Evolutionary conservation across 805 yeast genomes (phyloP).

Genomic region (Cyberlindnera maritima): DNA sequence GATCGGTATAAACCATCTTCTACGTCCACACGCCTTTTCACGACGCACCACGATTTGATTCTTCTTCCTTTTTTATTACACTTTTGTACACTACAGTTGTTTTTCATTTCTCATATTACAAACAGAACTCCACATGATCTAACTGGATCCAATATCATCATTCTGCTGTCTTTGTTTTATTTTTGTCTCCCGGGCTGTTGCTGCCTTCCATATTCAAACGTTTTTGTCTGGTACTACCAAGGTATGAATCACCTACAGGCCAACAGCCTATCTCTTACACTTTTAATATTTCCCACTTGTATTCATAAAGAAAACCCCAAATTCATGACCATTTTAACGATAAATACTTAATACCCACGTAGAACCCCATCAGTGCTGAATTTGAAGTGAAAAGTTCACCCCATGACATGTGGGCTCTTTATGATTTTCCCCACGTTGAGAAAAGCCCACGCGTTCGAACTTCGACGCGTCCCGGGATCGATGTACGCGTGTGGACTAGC

Average conservation of each 20-base stretch:
- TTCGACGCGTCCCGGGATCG: not conserved
- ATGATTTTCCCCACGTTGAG: too few relatives aligned
- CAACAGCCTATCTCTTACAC: too few relatives aligned
- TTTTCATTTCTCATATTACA: not conserved
- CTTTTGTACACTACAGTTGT: not conserved
- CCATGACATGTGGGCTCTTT: too few relatives aligned
- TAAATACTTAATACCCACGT: too few relatives aligned
- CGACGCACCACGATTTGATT: not conserved
- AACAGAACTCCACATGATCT: not conserved
- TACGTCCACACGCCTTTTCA: not conserved
- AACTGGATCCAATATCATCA: conserved; percentile 4
- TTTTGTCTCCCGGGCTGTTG: not conserved
- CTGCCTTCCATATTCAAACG: not conserved
- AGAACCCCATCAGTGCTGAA: too few relatives aligned
- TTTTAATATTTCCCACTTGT: too few relatives aligned
- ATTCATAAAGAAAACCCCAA: too few relatives aligned
- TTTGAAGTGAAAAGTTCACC: too few relatives aligned
- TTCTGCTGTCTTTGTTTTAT: not conserved
- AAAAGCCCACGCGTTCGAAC: not conserved
- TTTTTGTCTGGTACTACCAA: not conserved
- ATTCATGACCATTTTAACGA: too few relatives aligned
- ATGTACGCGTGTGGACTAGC: too few relatives aligned
- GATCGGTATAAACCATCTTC: conserved; percentile 26
- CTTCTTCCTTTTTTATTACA: not conserved
- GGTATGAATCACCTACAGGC: not conserved